A percentile compares a stretch with the other conserved stretches of the same genome.
Evolutionary conservation across 73 alveolate genomes (phyloP).

Genomic region (Blepharisma japonicum): DNA sequence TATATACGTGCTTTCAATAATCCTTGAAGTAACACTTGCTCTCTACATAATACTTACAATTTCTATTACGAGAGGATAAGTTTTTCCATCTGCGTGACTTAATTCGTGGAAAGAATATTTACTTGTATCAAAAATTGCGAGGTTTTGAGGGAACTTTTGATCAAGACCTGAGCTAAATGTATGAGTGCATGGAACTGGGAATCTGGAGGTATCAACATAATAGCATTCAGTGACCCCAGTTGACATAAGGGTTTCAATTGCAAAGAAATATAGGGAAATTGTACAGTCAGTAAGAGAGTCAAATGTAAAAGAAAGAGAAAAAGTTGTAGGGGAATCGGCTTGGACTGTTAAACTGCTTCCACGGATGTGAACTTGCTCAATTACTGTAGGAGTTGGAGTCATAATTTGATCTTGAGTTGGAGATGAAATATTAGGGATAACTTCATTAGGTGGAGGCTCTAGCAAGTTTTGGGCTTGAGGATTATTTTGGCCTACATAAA

Average conservation of each 20-base stretch:
- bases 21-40: not conserved
- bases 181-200: conserved; percentile 4
- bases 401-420: no score
- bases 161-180: not conserved
- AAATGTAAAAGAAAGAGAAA: not conserved
- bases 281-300: not conserved
- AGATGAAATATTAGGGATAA: no score
- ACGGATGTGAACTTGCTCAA: no score
- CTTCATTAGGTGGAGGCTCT: no score
- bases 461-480: no score
- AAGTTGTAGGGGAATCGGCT: not conserved
- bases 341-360: no score
- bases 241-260: not conserved
- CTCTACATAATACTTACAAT: not conserved
- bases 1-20: conserved; percentile 20
- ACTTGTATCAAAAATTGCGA: not conserved
- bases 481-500: no score
- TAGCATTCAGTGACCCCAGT: conserved; percentile 23
- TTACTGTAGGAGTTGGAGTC: no score
- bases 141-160: not conserved
- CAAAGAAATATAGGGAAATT: conserved; percentile 20
- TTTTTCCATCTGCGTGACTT: not conserved
- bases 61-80: conserved; percentile 17
- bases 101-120: conserved; percentile 22
- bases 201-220: conserved; percentile 14